These are phyloP conservation scores for Ophiocordyceps camponoti-floridani DNA, from an alignment of 2,329 filamentous ascomycete genomes.

Conservation along the genomic window DNA sequence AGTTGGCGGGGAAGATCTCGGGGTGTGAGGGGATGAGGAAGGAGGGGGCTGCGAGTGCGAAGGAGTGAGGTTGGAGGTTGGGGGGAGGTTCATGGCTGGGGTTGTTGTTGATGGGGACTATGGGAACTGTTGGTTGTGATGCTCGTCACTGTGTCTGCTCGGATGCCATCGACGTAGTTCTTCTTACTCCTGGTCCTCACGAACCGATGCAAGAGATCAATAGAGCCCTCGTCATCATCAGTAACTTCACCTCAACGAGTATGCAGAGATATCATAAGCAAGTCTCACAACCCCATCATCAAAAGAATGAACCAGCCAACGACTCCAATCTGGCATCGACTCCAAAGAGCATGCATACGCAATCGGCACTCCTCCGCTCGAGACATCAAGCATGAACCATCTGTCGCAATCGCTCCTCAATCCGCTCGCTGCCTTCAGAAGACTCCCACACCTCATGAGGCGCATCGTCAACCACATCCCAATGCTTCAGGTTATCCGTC, in stretches of 20 bases:
- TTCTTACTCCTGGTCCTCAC: too few species aligned
- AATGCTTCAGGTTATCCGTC: slow-evolving; percentile 60
- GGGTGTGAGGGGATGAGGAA: slow-evolving; percentile 55
- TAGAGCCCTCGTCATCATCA: too few species aligned
- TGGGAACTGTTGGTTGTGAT: too few species aligned
- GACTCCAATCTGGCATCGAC: background rate
- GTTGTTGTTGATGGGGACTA: too few species aligned
- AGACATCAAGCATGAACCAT: slow-evolving; percentile 29
- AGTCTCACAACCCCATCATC: too few species aligned
- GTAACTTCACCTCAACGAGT: too few species aligned
- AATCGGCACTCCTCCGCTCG: too few species aligned
- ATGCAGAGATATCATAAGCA: too few species aligned
- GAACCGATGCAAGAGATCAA: too few species aligned
- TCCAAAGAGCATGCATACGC: background rate
- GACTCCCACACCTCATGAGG: slow-evolving; percentile 78
- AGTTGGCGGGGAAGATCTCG: slow-evolving; percentile 42
- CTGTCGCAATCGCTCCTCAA: slow-evolving; percentile 64
- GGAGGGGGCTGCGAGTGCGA: slow-evolving; percentile 36
- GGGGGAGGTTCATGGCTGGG: background rate
- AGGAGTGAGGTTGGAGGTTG: slow-evolving; percentile 2
- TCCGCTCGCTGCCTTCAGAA: slow-evolving; percentile 47
- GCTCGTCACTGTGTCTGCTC: too few species aligned
- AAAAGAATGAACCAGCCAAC: too few species aligned
- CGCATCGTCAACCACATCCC: slow-evolving; percentile 75
- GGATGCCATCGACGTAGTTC: too few species aligned